phyloP scores from a whole-genome alignment of 1,284 basidiomycete species.

The Ceratobasidium sp. region DNA sequence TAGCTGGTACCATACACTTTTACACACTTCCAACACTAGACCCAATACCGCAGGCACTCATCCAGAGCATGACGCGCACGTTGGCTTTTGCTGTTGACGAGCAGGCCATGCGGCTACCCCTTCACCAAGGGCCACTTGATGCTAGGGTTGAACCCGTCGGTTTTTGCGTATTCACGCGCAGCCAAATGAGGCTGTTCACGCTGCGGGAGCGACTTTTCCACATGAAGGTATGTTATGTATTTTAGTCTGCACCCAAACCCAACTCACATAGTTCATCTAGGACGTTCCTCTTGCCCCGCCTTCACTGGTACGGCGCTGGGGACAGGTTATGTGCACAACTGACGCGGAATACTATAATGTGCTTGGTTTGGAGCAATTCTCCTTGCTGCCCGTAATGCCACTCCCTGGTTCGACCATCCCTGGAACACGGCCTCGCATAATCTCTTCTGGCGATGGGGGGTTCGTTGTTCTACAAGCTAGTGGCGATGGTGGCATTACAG shows the following conservation, averaged over 20 bases:
- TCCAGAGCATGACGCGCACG: slow-evolving; percentile 83
- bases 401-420: slow-evolving; percentile 70
- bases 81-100: slow-evolving; percentile 84
- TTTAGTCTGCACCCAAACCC: background rate
- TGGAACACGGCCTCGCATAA: slow-evolving; percentile 59
- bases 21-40: slow-evolving; percentile 83
- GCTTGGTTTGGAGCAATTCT: slow-evolving; percentile 81
- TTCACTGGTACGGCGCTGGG: slow-evolving; percentile 72
- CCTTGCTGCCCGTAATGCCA: slow-evolving; percentile 63
- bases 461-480: slow-evolving; percentile 33
- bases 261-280: slow-evolving; percentile 56
- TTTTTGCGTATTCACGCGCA: slow-evolving; percentile 81
- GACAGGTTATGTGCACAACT: slow-evolving; percentile 77
- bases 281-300: slow-evolving; percentile 81
- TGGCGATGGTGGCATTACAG: slow-evolving; percentile 34
- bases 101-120: slow-evolving; percentile 67
- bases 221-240: slow-evolving; percentile 63
- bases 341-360: slow-evolving; percentile 78
- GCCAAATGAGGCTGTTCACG: slow-evolving; percentile 72
- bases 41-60: slow-evolving; percentile 65
- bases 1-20: slow-evolving; percentile 82
- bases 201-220: slow-evolving; percentile 69
- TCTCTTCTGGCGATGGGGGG: slow-evolving; percentile 22
- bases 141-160: slow-evolving; percentile 69
- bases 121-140: slow-evolving; percentile 61